A percentile compares a stretch with the other conserved stretches of the same genome.
These are phyloP conservation scores for Arabidopsis hybrid DNA, from an alignment of 441 rosid genomes.

Conservation along the genomic window DNA sequence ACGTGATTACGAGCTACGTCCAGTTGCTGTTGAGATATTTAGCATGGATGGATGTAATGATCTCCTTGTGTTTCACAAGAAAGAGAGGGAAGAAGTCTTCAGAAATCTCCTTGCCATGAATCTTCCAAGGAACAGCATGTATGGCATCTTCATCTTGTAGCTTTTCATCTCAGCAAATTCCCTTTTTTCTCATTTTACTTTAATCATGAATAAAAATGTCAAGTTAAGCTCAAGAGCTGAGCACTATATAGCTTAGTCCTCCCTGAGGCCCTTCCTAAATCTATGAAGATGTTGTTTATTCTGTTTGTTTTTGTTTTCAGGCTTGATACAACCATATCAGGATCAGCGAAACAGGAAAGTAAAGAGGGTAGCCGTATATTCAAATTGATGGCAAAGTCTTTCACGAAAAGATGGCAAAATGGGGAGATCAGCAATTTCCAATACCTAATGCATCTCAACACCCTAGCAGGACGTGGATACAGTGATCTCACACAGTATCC, in stretches of 20 bases:
- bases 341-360: conserved; percentile 90
- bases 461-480: conserved; percentile 99
- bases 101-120: conserved; percentile 95
- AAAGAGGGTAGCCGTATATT: conserved; percentile 95
- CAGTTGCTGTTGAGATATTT: conserved; percentile 98
- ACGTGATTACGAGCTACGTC: conserved; percentile 99
- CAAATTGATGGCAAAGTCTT: conserved; percentile 91
- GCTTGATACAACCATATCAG: conserved; percentile 98
- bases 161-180: conserved; percentile 28
- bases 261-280: conserved; percentile 16
- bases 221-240: conserved; percentile 23
- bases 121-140: conserved; percentile 99
- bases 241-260: conserved; percentile 23
- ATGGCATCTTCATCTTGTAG: conserved; percentile 49
- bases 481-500: conserved; percentile 99
- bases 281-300: conserved; percentile 34
- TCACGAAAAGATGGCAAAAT: conserved; percentile 99
- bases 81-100: conserved; percentile 99
- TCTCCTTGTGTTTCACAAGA: conserved; percentile 97
- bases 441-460: conserved; percentile 99
- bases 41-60: conserved; percentile 99
- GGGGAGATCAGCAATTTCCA: conserved; percentile 99
- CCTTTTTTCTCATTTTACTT: conserved; percentile 14
- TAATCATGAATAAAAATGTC: not conserved
- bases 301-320: conserved; percentile 50